Conservation (phyloP, 176 grass and related monocot species). For the Musa itinerans region DNA sequence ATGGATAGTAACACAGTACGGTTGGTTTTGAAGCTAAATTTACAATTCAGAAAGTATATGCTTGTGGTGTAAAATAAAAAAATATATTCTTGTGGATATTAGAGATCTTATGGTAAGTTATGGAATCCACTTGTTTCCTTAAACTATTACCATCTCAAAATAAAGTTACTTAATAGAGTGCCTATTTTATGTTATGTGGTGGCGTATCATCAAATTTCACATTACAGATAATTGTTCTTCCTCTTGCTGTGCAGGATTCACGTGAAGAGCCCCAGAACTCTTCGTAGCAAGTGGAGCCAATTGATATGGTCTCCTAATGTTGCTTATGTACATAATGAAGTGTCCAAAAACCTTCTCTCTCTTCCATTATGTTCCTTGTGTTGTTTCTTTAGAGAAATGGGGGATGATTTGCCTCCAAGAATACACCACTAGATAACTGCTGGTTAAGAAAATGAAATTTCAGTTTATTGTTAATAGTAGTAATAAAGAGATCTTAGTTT, state of each 20-base stretch:
- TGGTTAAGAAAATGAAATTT: not conserved
- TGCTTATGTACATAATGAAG: not conserved
- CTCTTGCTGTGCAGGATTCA: not conserved
- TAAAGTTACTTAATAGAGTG: too few species aligned
- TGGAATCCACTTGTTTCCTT: too few species aligned
- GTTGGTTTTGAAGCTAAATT: too few species aligned
- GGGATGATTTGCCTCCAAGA: not conserved
- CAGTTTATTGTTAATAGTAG: not conserved
- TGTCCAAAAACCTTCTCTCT: not conserved
- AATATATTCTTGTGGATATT: too few species aligned
- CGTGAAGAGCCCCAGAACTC: not conserved
- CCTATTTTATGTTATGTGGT: not conserved
- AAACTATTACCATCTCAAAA: too few species aligned
- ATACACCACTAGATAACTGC: not conserved
- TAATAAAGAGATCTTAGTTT: not conserved
- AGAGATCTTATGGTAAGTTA: too few species aligned
- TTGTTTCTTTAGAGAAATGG: not conserved
- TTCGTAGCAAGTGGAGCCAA: not conserved
- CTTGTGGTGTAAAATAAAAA: too few species aligned
- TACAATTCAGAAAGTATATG: too few species aligned
- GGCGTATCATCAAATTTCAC: not conserved
- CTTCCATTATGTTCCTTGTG: not conserved
- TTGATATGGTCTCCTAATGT: too few species aligned
- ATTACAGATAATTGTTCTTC: not conserved
- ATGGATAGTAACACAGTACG: too few species aligned